phyloP scores from a whole-genome alignment of 306 rosid genomes.

The Trifolium pratense region DNA sequence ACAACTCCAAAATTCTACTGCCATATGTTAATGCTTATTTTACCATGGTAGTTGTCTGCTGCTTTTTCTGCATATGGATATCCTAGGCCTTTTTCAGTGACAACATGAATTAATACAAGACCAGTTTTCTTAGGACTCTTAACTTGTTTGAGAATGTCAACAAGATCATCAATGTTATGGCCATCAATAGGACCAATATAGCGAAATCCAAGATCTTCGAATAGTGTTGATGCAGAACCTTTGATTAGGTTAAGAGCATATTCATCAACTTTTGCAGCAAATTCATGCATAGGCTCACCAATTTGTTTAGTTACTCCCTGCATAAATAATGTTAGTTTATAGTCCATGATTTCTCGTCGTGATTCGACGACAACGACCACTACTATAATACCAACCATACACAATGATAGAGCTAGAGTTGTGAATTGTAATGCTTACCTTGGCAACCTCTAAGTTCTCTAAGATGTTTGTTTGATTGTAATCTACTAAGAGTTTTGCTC shows the following conservation, averaged over 20 bases:
- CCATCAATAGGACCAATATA: conserved; percentile 96
- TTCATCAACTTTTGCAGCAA: conserved; percentile 96
- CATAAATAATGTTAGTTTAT: conserved; percentile 34
- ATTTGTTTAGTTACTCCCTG: conserved; percentile 88
- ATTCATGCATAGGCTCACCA: conserved; percentile 80
- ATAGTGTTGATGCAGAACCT: conserved; percentile 81
- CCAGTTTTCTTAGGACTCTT: conserved; percentile 78
- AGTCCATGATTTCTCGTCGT: no score
- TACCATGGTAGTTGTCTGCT: conserved; percentile 93
- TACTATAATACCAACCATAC: no score
- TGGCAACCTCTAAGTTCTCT: conserved; percentile 40
- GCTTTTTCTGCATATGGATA: conserved; percentile 93
- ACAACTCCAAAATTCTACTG: no score
- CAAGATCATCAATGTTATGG: conserved; percentile 83
- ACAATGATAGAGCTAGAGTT: no score
- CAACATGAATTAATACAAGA: conserved; percentile 81
- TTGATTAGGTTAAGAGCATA: conserved; percentile 92
- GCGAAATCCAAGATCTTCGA: conserved; percentile 95
- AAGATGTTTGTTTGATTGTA: conserved; percentile 76
- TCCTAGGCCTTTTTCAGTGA: conserved; percentile 92
- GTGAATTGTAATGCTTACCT: conserved; percentile 62
- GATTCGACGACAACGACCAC: no score
- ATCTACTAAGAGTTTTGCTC: conserved; percentile 82
- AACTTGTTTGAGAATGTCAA: conserved; percentile 78
- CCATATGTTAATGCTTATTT: background rate